Percentiles rank a stretch among this genome's conserved stretches.
Conservation (phyloP, 768 basidiomycete genomes). For the Lactarius evosmus region DNA sequence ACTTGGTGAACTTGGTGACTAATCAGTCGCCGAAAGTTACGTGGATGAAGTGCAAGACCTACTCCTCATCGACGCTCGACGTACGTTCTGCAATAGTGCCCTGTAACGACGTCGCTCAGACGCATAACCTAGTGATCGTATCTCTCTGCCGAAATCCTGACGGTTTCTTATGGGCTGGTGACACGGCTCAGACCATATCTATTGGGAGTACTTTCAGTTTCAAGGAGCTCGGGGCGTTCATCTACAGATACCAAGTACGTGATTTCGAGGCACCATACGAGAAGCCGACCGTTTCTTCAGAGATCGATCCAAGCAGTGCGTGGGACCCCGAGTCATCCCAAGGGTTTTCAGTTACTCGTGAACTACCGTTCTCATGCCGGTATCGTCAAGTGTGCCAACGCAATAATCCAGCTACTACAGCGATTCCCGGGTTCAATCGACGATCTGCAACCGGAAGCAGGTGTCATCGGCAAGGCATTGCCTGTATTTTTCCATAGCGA, state of each 20-base stretch:
- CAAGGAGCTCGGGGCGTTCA: conserved; percentile 64
- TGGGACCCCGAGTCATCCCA: conserved; percentile 31
- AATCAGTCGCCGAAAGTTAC: conserved; percentile 42
- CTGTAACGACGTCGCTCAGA: neutral
- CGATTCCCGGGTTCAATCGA: conserved; percentile 61
- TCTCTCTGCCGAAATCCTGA: conserved; percentile 59
- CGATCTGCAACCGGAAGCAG: conserved; percentile 50
- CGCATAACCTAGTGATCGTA: conserved; percentile 48
- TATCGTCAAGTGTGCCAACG: conserved; percentile 67
- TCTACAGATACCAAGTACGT: conserved; percentile 58
- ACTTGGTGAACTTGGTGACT: neutral
- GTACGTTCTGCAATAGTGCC: conserved; percentile 38
- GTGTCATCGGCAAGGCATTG: conserved; percentile 49
- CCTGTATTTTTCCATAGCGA: conserved; percentile 57
- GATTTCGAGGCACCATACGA: neutral
- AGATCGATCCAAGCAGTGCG: conserved; percentile 11
- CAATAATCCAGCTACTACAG: conserved; percentile 58
- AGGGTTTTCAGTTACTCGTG: conserved; percentile 53
- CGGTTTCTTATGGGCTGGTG: conserved; percentile 76
- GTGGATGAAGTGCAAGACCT: conserved; percentile 76
- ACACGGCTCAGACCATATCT: conserved; percentile 76
- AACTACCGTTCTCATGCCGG: conserved; percentile 74
- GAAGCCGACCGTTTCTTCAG: neutral
- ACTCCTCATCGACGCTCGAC: conserved; percentile 57
- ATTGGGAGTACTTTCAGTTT: conserved; percentile 72